Base-by-base conservation (phyloP, 768 basidiomycete species). In the Trametes maxima region DNA sequence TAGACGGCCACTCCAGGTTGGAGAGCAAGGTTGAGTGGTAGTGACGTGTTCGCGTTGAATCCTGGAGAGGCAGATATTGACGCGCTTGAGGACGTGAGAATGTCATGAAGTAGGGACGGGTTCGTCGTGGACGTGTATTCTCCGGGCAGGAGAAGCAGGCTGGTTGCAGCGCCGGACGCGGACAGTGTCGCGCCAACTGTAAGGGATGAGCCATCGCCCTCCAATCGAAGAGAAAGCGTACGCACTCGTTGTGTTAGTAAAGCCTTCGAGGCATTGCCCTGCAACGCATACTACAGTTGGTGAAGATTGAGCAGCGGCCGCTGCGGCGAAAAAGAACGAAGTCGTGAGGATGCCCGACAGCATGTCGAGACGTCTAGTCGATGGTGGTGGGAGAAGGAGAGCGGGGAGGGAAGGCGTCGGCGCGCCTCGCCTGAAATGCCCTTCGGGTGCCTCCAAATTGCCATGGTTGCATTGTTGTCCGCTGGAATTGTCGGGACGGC, bases 231-330 rank as follows among this genome's bases (percentile, higher is more conserved):
- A 33, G 13, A 37, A 25, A 17, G 74, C 77, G 36, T 59, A 86
- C 89, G 76, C 68, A 83, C 82, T 70, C 39, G 89, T 88, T 22
- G 80, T 83, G 70, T 93, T 92, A 35, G 89, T 85, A 74, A 76
- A 83, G 59, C 92, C 92, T 73, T 92, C 82, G 58, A 93, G 76
- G 79, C 92, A 93, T 88, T 94, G 90, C 67, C 91, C 91, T 72
- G 91, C 88, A 89, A 90, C 78, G 80, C 91, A 93, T 63, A 94
- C 79, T 58, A 92, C 85, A 69, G 79, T 76, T 39, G 86, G 74
- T 60, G 77, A 72, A 66, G 81, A 79, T 73, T 87, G 85, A 60
- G 87, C 86, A 57, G 65, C 72, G 70, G 43, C 35, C 25, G 52
- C 45, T 65, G 75, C 71, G 73, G 73, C 71, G 60, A 77, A 69